These are phyloP conservation scores for Rhynchosporium agropyri DNA, from an alignment of 2,329 filamentous ascomycete species.

Conservation along the genomic window DNA sequence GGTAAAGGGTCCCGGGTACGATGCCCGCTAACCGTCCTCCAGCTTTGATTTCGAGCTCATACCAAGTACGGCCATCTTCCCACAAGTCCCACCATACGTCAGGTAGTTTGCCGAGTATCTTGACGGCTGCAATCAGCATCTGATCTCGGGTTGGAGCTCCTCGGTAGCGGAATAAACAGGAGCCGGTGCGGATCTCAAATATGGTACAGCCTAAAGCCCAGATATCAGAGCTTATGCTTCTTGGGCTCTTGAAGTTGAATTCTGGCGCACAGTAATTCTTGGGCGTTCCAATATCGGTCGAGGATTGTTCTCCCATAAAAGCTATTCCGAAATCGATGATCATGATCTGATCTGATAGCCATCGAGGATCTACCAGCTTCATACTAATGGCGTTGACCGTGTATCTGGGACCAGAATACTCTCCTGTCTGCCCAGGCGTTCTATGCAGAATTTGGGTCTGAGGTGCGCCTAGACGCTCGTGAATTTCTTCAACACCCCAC, in stretches of 20 bases:
- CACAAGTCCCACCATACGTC: slow-evolving; percentile 27
- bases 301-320: slow-evolving; percentile 20
- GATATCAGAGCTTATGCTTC: slow-evolving; percentile 28
- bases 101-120: slow-evolving; percentile 27
- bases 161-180: slow-evolving; percentile 24
- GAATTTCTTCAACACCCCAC: slow-evolving; percentile 25
- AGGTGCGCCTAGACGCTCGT: slow-evolving; percentile 27
- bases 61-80: slow-evolving; percentile 28
- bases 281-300: slow-evolving; percentile 26
- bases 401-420: slow-evolving; percentile 21
- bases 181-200: slow-evolving; percentile 30
- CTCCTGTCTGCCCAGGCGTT: neutral
- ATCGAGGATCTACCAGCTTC: slow-evolving; percentile 27
- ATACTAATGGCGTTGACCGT: slow-evolving; percentile 27
- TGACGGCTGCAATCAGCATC: slow-evolving; percentile 24
- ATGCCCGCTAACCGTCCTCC: slow-evolving; percentile 20
- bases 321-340: slow-evolving; percentile 33
- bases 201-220: slow-evolving; percentile 33
- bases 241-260: slow-evolving; percentile 23
- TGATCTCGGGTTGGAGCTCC: slow-evolving; percentile 24
- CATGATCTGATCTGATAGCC: slow-evolving; percentile 30
- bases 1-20: slow-evolving; percentile 16
- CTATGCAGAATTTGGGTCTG: slow-evolving; percentile 21
- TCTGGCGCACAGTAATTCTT: slow-evolving; percentile 31
- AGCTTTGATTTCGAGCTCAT: slow-evolving; percentile 11